Conservation (phyloP, 2,329 filamentous ascomycete species). For the Hirsutella rhossiliensis region DNA sequence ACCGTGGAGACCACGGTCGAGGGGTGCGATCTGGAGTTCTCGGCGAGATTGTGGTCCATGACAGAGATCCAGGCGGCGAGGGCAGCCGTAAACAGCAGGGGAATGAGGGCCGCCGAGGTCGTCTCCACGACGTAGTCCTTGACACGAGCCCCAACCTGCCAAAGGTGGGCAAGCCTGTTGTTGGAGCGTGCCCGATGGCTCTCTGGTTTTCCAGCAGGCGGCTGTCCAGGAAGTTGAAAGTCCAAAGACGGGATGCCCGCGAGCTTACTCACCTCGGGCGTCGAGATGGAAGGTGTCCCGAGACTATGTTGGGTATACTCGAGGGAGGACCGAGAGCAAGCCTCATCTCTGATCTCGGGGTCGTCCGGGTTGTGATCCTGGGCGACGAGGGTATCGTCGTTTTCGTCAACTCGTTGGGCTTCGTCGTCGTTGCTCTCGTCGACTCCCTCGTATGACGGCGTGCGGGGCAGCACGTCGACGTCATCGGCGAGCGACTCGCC, state of each 20-base stretch:
- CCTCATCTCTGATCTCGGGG: constrained; percentile 25
- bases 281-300: constrained; percentile 27
- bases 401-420: background rate
- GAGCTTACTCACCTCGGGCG: constrained; percentile 19
- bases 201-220: background rate
- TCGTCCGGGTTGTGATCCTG: background rate
- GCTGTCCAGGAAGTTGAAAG: background rate
- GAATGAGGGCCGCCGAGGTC: constrained; percentile 11
- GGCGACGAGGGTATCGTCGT: background rate
- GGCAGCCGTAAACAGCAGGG: constrained; percentile 11
- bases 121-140: constrained; percentile 8
- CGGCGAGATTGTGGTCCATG: constrained; percentile 15
- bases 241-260: background rate
- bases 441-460: background rate
- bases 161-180: constrained; percentile 7
- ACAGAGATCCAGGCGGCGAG: constrained; percentile 12
- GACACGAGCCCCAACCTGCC: constrained; percentile 4
- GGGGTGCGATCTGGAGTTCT: background rate
- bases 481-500: constrained; percentile 27
- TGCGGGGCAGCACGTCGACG: constrained; percentile 7
- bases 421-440: background rate
- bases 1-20: constrained; percentile 7
- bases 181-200: constrained; percentile 4
- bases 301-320: constrained; percentile 38
- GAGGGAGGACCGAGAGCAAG: constrained; percentile 27